phyloP scores from a whole-genome alignment of 371 early-diverging fungal genomes.

The Chytridium lagenaria region DNA sequence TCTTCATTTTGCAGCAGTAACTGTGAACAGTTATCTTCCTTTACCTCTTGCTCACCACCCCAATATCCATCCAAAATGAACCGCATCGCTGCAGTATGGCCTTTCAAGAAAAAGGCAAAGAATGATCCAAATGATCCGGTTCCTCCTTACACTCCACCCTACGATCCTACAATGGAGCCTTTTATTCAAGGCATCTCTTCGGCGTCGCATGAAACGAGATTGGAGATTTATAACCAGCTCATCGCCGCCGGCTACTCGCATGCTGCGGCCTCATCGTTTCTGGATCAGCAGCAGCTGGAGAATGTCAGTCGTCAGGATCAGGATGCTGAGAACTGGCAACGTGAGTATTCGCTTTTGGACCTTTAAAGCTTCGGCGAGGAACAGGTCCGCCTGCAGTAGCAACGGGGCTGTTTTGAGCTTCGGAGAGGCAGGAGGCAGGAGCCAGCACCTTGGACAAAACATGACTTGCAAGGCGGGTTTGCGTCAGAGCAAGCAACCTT shows the following conservation, averaged over 20 bases:
- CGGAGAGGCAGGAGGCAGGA: no score
- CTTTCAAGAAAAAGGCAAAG: slow-evolving; percentile 1
- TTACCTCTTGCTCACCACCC: no score
- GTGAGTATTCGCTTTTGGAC: no score
- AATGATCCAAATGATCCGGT: slow-evolving; percentile 8
- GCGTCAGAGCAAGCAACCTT: no score
- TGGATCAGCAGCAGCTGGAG: background rate
- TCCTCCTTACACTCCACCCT: slow-evolving; percentile 17
- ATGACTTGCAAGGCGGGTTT: no score
- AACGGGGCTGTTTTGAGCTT: no score
- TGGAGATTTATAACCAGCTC: slow-evolving; percentile 5
- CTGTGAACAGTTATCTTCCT: no score
- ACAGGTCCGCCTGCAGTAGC: no score
- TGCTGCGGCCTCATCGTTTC: background rate
- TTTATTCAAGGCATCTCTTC: slow-evolving; percentile 18
- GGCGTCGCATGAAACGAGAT: background rate
- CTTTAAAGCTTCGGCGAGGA: no score
- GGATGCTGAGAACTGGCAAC: background rate
- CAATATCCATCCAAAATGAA: no score
- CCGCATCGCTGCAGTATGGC: background rate
- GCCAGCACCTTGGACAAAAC: no score
- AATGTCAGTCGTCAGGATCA: background rate
- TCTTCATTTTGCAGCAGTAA: no score
- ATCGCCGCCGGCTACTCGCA: background rate
- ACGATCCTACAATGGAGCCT: slow-evolving; percentile 14